Percentiles rank a stretch among this genome's conserved stretches.
Evolutionary conservation across 805 yeast genomes (phyloP).

Genomic region (Ogataea paradorogensis): DNA sequence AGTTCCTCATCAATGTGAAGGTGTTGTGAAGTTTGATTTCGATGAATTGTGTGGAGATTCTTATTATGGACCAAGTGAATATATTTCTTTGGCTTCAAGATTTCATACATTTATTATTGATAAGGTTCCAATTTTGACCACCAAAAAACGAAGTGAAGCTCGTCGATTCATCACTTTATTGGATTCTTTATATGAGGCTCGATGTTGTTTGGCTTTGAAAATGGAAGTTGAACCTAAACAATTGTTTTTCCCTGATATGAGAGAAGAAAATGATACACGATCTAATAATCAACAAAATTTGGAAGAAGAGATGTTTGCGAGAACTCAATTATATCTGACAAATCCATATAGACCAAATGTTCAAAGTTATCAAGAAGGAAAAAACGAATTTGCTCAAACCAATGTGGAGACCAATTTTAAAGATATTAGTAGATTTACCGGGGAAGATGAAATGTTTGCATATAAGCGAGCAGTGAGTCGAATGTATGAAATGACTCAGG

Average conservation of each 20-base stretch:
- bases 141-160: constrained; percentile 63
- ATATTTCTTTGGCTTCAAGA: constrained; percentile 61
- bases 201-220: constrained; percentile 56
- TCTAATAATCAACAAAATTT: constrained; percentile 40
- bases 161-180: constrained; percentile 61
- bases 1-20: constrained; percentile 41
- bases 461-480: constrained; percentile 68
- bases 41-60: constrained; percentile 53
- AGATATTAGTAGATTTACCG: constrained; percentile 58
- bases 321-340: constrained; percentile 54
- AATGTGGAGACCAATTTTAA: constrained; percentile 37
- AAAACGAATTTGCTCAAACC: constrained; percentile 31
- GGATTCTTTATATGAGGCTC: constrained; percentile 68
- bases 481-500: constrained; percentile 40
- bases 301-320: constrained; percentile 68
- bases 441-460: constrained; percentile 76
- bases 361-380: constrained; percentile 55
- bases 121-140: constrained; percentile 56
- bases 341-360: constrained; percentile 71
- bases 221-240: constrained; percentile 47
- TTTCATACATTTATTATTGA: constrained; percentile 58
- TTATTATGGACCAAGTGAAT: constrained; percentile 60
- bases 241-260: constrained; percentile 60
- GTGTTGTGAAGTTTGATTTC: constrained; percentile 49
- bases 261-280: constrained; percentile 6